These are phyloP conservation scores for Prunus armeniaca DNA, from an alignment of 306 rosid species.

Conservation along the genomic window DNA sequence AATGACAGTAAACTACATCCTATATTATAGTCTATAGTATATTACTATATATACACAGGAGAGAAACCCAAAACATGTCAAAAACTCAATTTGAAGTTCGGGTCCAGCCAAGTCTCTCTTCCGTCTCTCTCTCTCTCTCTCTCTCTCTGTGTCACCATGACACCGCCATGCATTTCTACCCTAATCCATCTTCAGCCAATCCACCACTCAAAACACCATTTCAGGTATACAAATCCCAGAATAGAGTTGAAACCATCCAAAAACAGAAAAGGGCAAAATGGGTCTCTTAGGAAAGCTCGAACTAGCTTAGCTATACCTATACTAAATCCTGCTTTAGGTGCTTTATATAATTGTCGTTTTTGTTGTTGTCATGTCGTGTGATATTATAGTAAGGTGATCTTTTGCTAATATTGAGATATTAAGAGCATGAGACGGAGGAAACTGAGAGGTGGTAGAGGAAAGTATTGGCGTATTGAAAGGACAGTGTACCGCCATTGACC, in stretches of 20 bases:
- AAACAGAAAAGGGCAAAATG: background rate
- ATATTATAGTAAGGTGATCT: background rate
- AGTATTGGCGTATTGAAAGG: constrained; percentile 81
- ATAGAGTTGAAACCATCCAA: background rate
- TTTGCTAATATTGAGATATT: background rate
- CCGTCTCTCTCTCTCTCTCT: background rate
- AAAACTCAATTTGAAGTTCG: background rate
- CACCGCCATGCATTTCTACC: constrained; percentile 5
- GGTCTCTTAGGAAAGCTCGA: background rate
- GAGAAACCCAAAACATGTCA: background rate
- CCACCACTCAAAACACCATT: constrained; percentile 2
- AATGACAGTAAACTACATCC: background rate
- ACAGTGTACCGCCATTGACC: constrained; percentile 51
- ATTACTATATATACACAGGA: constrained; percentile 38
- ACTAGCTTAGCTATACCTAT: background rate
- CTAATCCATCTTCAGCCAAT: background rate
- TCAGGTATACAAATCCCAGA: background rate
- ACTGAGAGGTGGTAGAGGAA: constrained; percentile 65
- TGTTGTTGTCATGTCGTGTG: background rate
- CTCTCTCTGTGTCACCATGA: background rate
- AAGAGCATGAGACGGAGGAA: constrained; percentile 50
- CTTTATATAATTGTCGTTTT: constrained; percentile 7
- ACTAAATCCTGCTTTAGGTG: constrained; percentile 10
- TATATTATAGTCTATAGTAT: constrained; percentile 5
- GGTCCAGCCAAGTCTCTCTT: background rate